Base-by-base conservation (phyloP, 2,329 filamentous ascomycete species). In the Fusarium sp. region DNA sequence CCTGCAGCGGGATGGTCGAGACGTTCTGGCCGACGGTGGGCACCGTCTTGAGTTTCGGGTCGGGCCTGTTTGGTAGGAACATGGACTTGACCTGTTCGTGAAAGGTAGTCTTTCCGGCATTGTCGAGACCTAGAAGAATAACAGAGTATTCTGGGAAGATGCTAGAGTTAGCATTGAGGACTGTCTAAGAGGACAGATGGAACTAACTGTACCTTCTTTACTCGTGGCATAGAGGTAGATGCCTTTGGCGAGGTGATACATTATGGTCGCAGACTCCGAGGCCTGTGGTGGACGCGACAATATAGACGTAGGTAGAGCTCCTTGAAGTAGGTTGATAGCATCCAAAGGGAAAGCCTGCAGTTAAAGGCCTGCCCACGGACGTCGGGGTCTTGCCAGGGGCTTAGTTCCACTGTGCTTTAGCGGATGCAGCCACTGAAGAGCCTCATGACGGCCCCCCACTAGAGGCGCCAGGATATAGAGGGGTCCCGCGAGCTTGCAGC, bases 1-100 rank as follows among this genome's bases (percentile, higher is more conserved):
- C 92, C 13, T 92, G 90, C 24, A 98, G 84, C 22, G 91, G 88
- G 74, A 99, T 91, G 42, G 93, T 95, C 62, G 92, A 91, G 65
- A 98, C 93, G 78, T 98, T 98, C 77, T 98, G 95, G 66, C 95
- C 95, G 70, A 98, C 94, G 19, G 95, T 99, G 26, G 95, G 95
- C 7, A 98, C 94, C 40, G 94, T 97, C 75, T 95, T 93, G 68
- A 81, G 87, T 79, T 83, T 93, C 72, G 81, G 91, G 76, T 80
- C 85, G 49, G 81, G 85, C 53, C 79, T 80, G 62, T 83, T 81
- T 40, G 87, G 83, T 64, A 88, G 83, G 83, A 92, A 97, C 74
- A 96, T 85, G 51, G 92, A 87, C 80, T 97, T 97, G 77, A 98
- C 92, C 77, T 97, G 93, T 75, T 96, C 92, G 78, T 97, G 93